Base-by-base conservation (phyloP, 2,329 filamentous ascomycete species). In the Saccharata proteae region DNA sequence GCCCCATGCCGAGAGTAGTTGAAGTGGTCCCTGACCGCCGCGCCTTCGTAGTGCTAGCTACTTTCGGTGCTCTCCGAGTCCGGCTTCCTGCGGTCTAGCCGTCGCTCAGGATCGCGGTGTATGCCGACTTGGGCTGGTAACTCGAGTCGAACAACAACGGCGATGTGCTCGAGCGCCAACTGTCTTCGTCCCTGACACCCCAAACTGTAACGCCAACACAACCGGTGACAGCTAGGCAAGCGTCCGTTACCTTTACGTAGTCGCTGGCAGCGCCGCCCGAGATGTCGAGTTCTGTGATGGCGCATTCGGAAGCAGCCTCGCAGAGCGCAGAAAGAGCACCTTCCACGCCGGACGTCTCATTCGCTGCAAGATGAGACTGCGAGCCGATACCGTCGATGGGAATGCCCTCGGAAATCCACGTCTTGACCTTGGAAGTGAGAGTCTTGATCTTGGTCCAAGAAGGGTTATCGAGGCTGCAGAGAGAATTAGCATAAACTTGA, bases 271-370 rank as follows among this genome's bases (percentile, higher is more conserved):
- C 57, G 6, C 70, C 72, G 13, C 59, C 58, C 30, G 66, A 64
- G 44, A 83, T 80, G 45, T 83, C 78, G 14, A 80, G 62, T 56
- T 80, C 75, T 2, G 75, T 80, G 29, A 79, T 62, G 5, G 75
- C 74, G 18, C 77, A 65, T 45, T 80, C 73, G 12, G 61, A 51
- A 10, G 62, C 65, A 5, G 64, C 57, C 8, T 47, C 52, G 18
- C 68, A 71, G 12, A 77, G 61, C 1, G 58, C 55, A 43, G 64
- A 57, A 36, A 79, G 57, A 13, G 71, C 68, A 8, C 44, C 59
- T 6, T 62, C 59, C 4, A 61, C 56, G 16, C 56, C 61, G 26
- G 47, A 54, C 34, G 66, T 64, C 12, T 54, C 50, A 34, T 62
- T 65, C 14, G 55, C 52, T 18, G 49, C 48, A 15, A 77, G 53